These are phyloP conservation scores for Scutellaria galericulata DNA, from an alignment of 257 asterid species.

Conservation along the genomic window DNA sequence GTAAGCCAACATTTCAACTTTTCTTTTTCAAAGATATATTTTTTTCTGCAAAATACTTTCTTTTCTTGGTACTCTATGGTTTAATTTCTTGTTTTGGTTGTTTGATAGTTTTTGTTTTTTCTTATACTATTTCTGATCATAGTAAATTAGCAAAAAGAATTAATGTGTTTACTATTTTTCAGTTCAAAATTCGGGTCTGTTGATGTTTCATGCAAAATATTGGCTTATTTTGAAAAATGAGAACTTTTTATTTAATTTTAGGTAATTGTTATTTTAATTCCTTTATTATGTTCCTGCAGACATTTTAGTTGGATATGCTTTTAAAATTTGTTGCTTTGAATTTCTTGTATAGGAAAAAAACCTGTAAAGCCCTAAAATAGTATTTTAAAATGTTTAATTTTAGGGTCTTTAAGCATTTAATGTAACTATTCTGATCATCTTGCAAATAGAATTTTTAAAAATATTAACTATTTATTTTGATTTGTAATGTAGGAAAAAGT, in stretches of 20 bases:
- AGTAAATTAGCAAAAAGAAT: too few relatives aligned
- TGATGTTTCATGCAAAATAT: too few relatives aligned
- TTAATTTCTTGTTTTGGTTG: neutral
- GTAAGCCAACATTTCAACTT: slow-evolving; percentile 42
- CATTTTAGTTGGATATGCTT: too few relatives aligned
- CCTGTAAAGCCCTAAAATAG: neutral
- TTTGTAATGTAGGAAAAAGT: slow-evolving; percentile 52
- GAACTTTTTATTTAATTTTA: neutral
- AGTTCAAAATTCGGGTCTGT: too few relatives aligned
- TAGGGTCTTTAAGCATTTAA: neutral
- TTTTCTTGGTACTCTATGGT: neutral
- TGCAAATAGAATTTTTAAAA: neutral
- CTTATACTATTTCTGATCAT: too few relatives aligned
- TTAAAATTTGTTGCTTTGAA: neutral
- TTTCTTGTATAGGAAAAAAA: neutral
- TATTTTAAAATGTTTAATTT: neutral
- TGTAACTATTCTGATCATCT: neutral
- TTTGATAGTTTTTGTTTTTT: too few relatives aligned
- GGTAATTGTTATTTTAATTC: neutral
- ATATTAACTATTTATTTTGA: neutral
- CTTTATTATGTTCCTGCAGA: too few relatives aligned
- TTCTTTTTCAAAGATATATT: too few relatives aligned
- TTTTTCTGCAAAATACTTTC: neutral
- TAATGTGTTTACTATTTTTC: too few relatives aligned
- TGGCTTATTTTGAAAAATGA: neutral